phyloP scores from a whole-genome alignment of 2,329 filamentous ascomycete genomes.

The Penicillium decumbens region DNA sequence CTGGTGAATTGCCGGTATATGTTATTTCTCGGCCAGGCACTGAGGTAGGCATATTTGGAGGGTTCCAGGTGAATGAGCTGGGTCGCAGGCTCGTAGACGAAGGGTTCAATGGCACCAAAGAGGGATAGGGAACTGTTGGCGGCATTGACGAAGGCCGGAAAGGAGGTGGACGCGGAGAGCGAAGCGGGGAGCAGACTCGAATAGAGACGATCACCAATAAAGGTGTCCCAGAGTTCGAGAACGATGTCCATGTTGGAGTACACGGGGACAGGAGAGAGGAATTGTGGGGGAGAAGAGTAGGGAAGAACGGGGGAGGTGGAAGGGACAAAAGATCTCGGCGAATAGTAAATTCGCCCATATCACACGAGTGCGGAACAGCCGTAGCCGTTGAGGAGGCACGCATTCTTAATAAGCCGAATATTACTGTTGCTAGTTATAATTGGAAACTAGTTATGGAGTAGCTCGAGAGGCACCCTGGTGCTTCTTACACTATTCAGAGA shows the following conservation, averaged over 20 bases:
- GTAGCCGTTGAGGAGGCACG: slow-evolving; percentile 18
- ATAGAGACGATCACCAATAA: slow-evolving; percentile 74
- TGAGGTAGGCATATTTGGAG: slow-evolving; percentile 71
- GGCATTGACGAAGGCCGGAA: slow-evolving; percentile 50
- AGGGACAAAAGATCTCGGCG: slow-evolving; percentile 12
- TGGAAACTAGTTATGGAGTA: too few species aligned
- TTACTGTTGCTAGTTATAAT: not conserved
- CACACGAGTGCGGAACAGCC: slow-evolving; percentile 34
- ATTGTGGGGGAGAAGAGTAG: not conserved
- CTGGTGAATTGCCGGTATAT: slow-evolving; percentile 67
- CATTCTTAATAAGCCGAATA: not conserved
- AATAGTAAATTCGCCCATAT: slow-evolving; percentile 23
- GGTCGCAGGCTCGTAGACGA: slow-evolving; percentile 65
- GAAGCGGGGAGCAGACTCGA: slow-evolving; percentile 63
- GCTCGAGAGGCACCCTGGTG: not conserved
- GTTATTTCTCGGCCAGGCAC: slow-evolving; percentile 72
- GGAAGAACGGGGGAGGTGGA: slow-evolving; percentile 1
- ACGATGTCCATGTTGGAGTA: slow-evolving; percentile 73
- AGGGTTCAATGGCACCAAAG: slow-evolving; percentile 47
- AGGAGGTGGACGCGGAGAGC: slow-evolving; percentile 51
- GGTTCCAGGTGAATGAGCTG: slow-evolving; percentile 66
- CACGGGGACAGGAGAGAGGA: slow-evolving; percentile 1
- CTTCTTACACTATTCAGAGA: not conserved
- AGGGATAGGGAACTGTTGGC: slow-evolving; percentile 54
- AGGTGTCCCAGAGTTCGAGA: slow-evolving; percentile 78